Base-by-base conservation (phyloP, 768 basidiomycete species). In the Rhodotorula sphaerocarpa region DNA sequence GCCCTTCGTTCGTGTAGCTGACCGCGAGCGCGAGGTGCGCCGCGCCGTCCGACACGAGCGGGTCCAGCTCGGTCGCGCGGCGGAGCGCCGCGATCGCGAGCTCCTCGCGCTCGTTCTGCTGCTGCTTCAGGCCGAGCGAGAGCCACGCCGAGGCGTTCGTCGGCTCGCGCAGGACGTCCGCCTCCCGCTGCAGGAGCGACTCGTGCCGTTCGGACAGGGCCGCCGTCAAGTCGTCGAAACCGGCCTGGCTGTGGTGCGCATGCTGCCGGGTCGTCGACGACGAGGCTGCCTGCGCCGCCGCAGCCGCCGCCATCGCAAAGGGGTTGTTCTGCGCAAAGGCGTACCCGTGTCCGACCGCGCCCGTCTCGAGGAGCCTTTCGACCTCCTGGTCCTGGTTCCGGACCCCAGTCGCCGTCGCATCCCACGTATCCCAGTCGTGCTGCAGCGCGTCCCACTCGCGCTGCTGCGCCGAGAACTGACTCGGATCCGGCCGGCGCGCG, bases 81-180 rank as follows among this genome's bases (percentile, higher is more conserved):
- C 80, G 78, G 25, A 99, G 80, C 3, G 95, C 95, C 57, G 84
- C 80, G 45, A 97, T 81, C 7, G 95, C 95, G 70, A 89, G 85
- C 12, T 81, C 80, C 76, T 99, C 95, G 21, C 92, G 84, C 75
- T 99, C 95, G 74, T 92, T 95, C 76, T 95, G 92, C 75, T 99
- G 95, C 73, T 97, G 95, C 75, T 88, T 91, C 52, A 99, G 85
- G 30, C 95, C 95, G 53, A 97, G 84, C 68, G 86, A 82, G 73
- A 82, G 92, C 95, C 95, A 99, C 14, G 85, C 86, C 41, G 76
- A 68, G 7, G 87, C 83, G 70, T 87, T 81, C 14, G 74, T 77
- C 64, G 85, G 83, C 70, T 90, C 82, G 44, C 80, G 81, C 72
- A 93, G 88, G 20, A 93, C 90, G 30, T 80, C 81, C 11, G 93